Evolutionary conservation across 1,284 basidiomycete species (phyloP).

Genomic region (Trichosporon inkin): DNA sequence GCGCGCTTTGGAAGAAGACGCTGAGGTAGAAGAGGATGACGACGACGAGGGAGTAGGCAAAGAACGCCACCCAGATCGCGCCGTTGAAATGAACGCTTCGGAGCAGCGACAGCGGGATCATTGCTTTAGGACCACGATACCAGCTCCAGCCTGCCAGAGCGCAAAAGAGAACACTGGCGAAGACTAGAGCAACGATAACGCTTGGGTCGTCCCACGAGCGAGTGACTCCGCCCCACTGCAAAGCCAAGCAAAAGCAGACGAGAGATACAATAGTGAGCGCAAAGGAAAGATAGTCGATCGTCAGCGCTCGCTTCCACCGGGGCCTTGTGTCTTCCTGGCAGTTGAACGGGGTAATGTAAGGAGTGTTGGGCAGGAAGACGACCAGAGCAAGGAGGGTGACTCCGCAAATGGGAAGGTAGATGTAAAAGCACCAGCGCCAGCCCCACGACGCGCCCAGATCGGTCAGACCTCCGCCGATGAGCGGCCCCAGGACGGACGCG

Average conservation of each 20-base stretch:
- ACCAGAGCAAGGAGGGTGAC: constrained; percentile 20
- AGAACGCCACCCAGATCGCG: constrained; percentile 25
- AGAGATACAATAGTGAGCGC: constrained; percentile 27
- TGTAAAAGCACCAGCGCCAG: constrained; percentile 51
- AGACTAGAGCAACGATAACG: constrained; percentile 26
- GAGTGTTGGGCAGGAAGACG: constrained; percentile 21
- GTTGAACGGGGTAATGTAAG: constrained; percentile 24
- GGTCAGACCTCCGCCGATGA: constrained; percentile 32
- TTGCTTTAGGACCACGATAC: constrained; percentile 23
- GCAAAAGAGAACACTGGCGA: constrained; percentile 21
- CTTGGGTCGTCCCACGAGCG: constrained; percentile 22
- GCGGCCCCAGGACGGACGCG: constrained; percentile 30
- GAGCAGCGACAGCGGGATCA: constrained; percentile 30
- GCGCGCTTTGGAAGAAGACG: constrained; percentile 30
- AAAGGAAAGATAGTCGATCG: constrained; percentile 28
- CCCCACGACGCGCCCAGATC: constrained; percentile 21
- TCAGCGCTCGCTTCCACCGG: constrained; percentile 19
- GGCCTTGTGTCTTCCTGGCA: constrained; percentile 22
- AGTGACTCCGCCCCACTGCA: constrained; percentile 30
- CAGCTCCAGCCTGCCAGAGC: constrained; percentile 25
- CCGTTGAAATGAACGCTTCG: constrained; percentile 25
- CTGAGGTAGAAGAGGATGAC: constrained; percentile 29
- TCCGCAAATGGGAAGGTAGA: constrained; percentile 29
- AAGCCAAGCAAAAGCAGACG: constrained; percentile 27
- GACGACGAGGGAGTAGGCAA: constrained; percentile 27